These are phyloP conservation scores for Hibiscus tridactylites DNA, from an alignment of 345 rosid genomes.

Conservation along the genomic window DNA sequence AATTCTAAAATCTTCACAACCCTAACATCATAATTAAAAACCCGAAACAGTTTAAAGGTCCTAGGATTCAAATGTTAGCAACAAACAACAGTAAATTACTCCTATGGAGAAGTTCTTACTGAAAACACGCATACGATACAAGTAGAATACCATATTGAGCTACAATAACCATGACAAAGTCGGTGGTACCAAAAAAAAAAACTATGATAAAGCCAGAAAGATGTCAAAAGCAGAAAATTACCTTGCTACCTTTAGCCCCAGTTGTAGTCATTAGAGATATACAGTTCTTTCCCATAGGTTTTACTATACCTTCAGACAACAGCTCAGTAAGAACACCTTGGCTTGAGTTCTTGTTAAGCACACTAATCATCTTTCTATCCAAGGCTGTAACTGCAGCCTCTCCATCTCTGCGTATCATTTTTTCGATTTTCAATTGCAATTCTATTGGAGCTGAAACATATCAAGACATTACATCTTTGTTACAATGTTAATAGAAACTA, in stretches of 20 bases:
- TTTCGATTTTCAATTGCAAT: constrained; percentile 61
- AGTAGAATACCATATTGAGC: neutral
- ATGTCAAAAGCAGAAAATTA: constrained; percentile 25
- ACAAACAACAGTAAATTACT: neutral
- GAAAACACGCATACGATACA: neutral
- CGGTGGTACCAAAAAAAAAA: no score
- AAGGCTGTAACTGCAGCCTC: constrained; percentile 67
- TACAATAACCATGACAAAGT: neutral
- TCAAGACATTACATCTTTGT: constrained; percentile 7
- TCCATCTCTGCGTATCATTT: constrained; percentile 61
- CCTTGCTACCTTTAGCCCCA: constrained; percentile 99
- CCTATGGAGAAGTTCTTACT: neutral
- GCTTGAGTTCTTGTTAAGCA: constrained; percentile 66
- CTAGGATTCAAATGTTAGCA: neutral
- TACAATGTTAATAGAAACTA: neutral
- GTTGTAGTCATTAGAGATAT: constrained; percentile 95
- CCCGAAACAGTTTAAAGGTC: neutral
- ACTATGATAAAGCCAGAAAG: neutral
- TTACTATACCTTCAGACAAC: constrained; percentile 74
- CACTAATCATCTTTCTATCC: constrained; percentile 68
- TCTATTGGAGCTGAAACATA: constrained; percentile 30
- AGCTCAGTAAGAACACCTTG: constrained; percentile 56
- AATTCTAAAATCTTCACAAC: neutral
- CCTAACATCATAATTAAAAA: neutral
- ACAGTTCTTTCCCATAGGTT: constrained; percentile 77